Evolutionary conservation across 345 rosid genomes (phyloP).

Genomic region (Cardamine occulta): DNA sequence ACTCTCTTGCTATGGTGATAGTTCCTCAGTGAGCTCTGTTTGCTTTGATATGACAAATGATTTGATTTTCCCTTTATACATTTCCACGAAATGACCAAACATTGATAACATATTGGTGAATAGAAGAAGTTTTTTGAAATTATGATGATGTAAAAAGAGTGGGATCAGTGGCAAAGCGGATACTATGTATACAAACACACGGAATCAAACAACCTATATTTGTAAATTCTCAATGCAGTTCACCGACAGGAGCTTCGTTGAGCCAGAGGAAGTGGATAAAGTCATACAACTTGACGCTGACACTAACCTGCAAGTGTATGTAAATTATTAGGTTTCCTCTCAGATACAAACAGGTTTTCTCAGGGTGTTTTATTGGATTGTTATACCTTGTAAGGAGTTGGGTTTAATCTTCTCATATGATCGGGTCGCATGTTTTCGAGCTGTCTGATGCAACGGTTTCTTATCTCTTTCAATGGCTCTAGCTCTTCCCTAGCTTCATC

Average conservation of each 20-base stretch:
- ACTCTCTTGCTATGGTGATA: constrained; percentile 44
- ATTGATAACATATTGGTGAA: constrained; percentile 13
- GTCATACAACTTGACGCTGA: constrained; percentile 80
- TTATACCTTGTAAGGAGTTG: constrained; percentile 90
- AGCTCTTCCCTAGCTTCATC: constrained; percentile 70
- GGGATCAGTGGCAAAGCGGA: constrained; percentile 18
- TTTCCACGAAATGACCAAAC: constrained; percentile 15
- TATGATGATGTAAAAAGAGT: constrained; percentile 9
- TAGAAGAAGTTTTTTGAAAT: not conserved
- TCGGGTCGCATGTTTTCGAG: constrained; percentile 88
- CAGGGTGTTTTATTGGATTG: constrained; percentile 1
- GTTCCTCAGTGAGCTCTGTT: constrained; percentile 5
- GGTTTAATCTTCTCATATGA: constrained; percentile 92
- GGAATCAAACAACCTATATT: not conserved
- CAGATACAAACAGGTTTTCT: constrained; percentile 3
- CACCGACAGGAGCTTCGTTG: constrained; percentile 98
- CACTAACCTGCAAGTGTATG: constrained; percentile 71
- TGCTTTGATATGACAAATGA: constrained; percentile 15
- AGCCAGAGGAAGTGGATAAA: constrained; percentile 97
- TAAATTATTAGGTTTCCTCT: not conserved
- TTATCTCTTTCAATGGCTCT: constrained; percentile 65
- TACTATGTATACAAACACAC: not conserved
- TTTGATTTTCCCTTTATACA: not conserved
- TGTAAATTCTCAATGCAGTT: constrained; percentile 55
- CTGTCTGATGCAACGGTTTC: constrained; percentile 80